Percentiles rank a stretch among this genome's conserved stretches.
Conservation (phyloP, 164 flowering plant genomes). For the Chimonanthus praecox region DNA sequence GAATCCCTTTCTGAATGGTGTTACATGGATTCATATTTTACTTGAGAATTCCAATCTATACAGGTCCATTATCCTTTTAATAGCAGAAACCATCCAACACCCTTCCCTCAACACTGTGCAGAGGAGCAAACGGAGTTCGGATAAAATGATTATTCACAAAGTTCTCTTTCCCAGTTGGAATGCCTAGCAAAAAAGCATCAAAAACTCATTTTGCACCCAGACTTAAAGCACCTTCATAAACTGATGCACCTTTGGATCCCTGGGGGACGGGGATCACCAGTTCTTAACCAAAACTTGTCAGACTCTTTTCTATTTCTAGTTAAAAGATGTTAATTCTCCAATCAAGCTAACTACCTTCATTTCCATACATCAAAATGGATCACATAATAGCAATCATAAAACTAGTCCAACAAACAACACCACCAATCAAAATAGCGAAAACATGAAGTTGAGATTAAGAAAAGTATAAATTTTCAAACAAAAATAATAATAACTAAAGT, state of each 20-base stretch:
- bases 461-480: not conserved
- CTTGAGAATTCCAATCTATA: no score
- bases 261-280: not conserved
- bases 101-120: no score
- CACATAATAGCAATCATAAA: not conserved
- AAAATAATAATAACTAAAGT: not conserved
- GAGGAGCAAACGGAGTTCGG: no score
- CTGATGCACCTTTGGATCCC: not conserved
- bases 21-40: no score
- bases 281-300: not conserved
- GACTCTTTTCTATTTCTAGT: not conserved
- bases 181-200: no score
- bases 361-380: not conserved
- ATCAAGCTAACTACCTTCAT: no score
- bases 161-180: no score
- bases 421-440: not conserved
- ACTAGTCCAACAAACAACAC: not conserved
- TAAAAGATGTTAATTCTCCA: not conserved
- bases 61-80: no score
- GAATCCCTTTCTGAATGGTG: no score
- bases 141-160: no score
- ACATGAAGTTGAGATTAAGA: not conserved
- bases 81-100: no score
- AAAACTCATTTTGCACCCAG: no score
- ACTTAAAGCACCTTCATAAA: not conserved